Evolutionary conservation across 805 yeast species (phyloP), one percentile per base, ranked within the genome.

Genomic region (Blastobotrys americana): DNA sequence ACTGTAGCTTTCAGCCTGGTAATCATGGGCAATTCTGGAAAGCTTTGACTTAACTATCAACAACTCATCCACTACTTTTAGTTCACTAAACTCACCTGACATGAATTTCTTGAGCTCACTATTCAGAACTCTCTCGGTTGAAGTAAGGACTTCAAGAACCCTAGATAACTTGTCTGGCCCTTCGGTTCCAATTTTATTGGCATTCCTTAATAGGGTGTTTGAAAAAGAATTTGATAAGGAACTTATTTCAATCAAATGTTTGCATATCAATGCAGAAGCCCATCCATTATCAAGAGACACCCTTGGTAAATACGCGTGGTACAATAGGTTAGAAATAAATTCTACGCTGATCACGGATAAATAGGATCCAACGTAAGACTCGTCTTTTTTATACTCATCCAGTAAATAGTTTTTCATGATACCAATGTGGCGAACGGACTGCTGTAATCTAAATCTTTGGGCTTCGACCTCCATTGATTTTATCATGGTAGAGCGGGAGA

Each of bases 381-480:
- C 52, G 39, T 51, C 53, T 1, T n/a, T 25, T 4, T 18, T 17
- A 22, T 50, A 54, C 4, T 45, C 56, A 2, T 45, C 46, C 3
- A 53, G 53, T 28, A 56, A 27, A 34, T 50, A 57, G 46, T 52
- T 50, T 31, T 45, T 47, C 35, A 55, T 41, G 17, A 62, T 57
- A 3, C 54, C 53, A 33, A 61, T 45, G 19, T 59, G 56, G 18
- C 51, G 53, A 10, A 48, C 3, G 2, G 64, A 59, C 22, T 55
- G 56, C 41, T 52, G 46, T 2, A 55, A 49, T 8, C 55, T 56
- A 18, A 56, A 46, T 42, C 48, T 50, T 28, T 49, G 37, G n/a
- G 57, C 25, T 21, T 56, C 59, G 18, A 58, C 37, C 13, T 55
- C 64, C 21, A 61, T 41, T 17, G 55, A 42, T 33, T 53, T 44